Evolutionary conservation across 306 rosid genomes (phyloP).

Genomic region (Vigna trinervia): DNA sequence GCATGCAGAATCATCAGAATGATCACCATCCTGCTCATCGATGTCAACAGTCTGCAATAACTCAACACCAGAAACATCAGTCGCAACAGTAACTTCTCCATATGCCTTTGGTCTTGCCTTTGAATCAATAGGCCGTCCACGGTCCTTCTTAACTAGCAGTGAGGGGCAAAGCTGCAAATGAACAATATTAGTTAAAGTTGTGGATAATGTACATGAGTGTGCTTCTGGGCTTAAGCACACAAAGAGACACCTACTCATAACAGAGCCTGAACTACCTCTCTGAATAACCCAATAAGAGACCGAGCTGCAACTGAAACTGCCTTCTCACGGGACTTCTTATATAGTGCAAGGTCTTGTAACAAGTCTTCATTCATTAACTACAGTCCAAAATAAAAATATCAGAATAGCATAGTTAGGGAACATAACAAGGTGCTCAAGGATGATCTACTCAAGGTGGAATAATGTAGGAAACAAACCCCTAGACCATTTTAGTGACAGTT

Average conservation of each 20-base stretch:
- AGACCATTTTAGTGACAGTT: neutral
- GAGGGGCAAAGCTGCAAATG: constrained; percentile 86
- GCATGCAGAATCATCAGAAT: constrained; percentile 47
- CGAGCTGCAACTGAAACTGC: constrained; percentile 89
- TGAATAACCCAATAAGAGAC: constrained; percentile 79
- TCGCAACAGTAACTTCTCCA: constrained; percentile 69
- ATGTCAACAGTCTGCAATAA: constrained; percentile 55
- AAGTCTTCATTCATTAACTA: constrained; percentile 91
- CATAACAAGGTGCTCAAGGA: neutral
- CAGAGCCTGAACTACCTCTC: constrained; percentile 64
- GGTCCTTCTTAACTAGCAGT: constrained; percentile 86
- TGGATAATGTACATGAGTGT: neutral
- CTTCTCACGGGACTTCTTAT: constrained; percentile 95
- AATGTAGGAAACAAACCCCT: constrained; percentile 7
- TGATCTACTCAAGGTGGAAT: constrained; percentile 11
- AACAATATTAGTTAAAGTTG: constrained; percentile 32
- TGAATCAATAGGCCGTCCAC: constrained; percentile 77
- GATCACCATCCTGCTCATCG: constrained; percentile 49
- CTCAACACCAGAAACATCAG: constrained; percentile 80
- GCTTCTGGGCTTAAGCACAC: constrained; percentile 10
- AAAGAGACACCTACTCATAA: constrained; percentile 9
- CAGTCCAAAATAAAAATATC: constrained; percentile 47
- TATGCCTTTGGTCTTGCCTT: constrained; percentile 82
- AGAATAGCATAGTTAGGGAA: constrained; percentile 30
- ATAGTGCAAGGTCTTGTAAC: constrained; percentile 91